Evolutionary conservation across 768 basidiomycete genomes (phyloP).

Genomic region (Boletales sp.): DNA sequence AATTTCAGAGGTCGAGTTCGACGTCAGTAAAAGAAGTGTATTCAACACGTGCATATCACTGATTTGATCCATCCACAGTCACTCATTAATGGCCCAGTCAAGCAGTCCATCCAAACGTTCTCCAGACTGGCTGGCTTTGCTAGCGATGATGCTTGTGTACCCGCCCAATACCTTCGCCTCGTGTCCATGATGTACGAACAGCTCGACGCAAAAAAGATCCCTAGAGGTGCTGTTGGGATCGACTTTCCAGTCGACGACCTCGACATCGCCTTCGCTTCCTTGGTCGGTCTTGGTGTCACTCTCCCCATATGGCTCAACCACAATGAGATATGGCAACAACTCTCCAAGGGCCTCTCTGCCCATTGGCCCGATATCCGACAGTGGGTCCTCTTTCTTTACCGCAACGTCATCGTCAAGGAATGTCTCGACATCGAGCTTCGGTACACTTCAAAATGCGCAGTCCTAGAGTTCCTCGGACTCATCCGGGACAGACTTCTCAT

Average conservation of each 20-base stretch:
- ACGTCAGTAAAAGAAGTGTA: constrained; percentile 11
- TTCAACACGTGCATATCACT: not conserved
- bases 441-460: constrained; percentile 20
- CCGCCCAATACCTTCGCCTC: constrained; percentile 21
- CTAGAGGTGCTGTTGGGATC: constrained; percentile 2
- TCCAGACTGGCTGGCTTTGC: constrained; percentile 13
- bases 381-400: constrained; percentile 25
- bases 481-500: constrained; percentile 22
- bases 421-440: constrained; percentile 9
- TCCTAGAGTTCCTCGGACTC: constrained; percentile 26
- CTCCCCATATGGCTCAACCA: constrained; percentile 23
- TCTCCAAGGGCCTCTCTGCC: constrained; percentile 11
- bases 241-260: constrained; percentile 6
- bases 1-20: constrained; percentile 15
- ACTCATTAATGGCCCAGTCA: constrained; percentile 12
- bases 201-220: constrained; percentile 19
- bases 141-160: constrained; percentile 8
- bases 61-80: constrained; percentile 3
- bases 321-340: constrained; percentile 8
- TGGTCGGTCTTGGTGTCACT: constrained; percentile 21
- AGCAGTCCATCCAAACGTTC: constrained; percentile 12
- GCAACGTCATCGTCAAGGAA: constrained; percentile 7
- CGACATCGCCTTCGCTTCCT: constrained; percentile 10
- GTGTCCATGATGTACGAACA: constrained; percentile 19
- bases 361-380: constrained; percentile 25